Base-by-base conservation (phyloP, 2,329 filamentous ascomycete species). In the Ceratocystis albifundus region DNA sequence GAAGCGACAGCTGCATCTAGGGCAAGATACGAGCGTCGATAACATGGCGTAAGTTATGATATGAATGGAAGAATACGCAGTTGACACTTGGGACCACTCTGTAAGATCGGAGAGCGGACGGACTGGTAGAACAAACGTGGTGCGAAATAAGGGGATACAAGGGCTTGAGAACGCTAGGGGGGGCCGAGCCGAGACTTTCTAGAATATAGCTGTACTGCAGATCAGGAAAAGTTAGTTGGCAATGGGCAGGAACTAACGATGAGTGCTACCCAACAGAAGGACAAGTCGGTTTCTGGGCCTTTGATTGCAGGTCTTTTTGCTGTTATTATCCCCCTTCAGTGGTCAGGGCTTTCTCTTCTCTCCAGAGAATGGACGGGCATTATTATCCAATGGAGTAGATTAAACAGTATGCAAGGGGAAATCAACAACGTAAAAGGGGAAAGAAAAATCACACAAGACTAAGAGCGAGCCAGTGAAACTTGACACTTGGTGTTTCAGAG, bases 391-490 rank as follows among this genome's bases (percentile, higher is more conserved):
- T 15, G 3, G 36, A 15, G 36, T 10, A 41, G 36, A 59, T 32
- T 59, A 59, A 36, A n/a, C 30, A 50, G 67, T 36, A 64, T 50
- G 66, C 22, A 63, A 62, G 48, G 62, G 46, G 55, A 28, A 66
- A n/a, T 30, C 7, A 17, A 36, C 25, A 32, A 7, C 25, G 6
- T 30, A 65, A 59, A 50, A 41, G 70, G 64, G 69, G 64, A 65
- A 44, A 62, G 64, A 65, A 44, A 62, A 69, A 65, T 44, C 30
- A 69, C 50, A 46, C 32, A 46, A n/a, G 36, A 62, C 7, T 8
- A 45, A 53, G 22, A 53, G 22, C 3, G 8, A 17, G 20, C 41
- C 8, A 22, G 61, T 63, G 61, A 63, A 63, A 63, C 61, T 63
- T 63, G 61, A 63, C 61, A 63, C 41, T 36, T 63, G 44, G 41